Base-by-base conservation (phyloP, 768 basidiomycete species). In the Trametes gibbosa region DNA sequence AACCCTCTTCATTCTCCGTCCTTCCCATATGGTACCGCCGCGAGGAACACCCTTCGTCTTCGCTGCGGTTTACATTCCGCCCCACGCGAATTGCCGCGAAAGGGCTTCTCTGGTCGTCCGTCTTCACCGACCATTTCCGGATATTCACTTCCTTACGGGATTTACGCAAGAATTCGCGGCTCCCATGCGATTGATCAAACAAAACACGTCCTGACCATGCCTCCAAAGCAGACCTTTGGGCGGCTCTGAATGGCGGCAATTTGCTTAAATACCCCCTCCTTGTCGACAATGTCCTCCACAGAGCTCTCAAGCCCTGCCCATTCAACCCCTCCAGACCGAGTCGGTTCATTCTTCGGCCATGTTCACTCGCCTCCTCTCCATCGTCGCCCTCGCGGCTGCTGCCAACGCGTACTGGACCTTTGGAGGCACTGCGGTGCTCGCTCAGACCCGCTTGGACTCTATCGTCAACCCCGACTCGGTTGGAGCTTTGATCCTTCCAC, bases 331-430 rank as follows among this genome's bases (percentile, higher is more conserved):
- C 52, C 47, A 25, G 40, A 34, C 16, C 27, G 39, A 13, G 27
- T 23, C 47, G 29, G 12, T 45, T 46, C 39, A 23, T 25, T 27
- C 42, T 16, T 45, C 48, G 17, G 29, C 21, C 29, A 54, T 50
- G 46, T 45, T 60, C 48, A 32, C 59, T 50, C 53, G 53, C 32
- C 29, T 60, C 41, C 37, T 62, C 40, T 32, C 53, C 14, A 34
- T 63, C 49, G 53, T 50, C 32, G 19, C 62, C 24, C 53, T 63
- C 43, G 53, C 46, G 23, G 49, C 50, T 5, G 57, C 46, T 4
- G 62, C 50, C 49, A 46, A 56, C 24, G 52, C 62, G 21, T 57
- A 63, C 41, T 63, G 58, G 58, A 60, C 53, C 23, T 63, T 63
- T n/a, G 62, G 62, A 7, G 62, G 45, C 14, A 53, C 50, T 23